These are phyloP conservation scores for Pelagomonas calceolata DNA, from an alignment of 108 stramenopile genomes.

Conservation along the genomic window DNA sequence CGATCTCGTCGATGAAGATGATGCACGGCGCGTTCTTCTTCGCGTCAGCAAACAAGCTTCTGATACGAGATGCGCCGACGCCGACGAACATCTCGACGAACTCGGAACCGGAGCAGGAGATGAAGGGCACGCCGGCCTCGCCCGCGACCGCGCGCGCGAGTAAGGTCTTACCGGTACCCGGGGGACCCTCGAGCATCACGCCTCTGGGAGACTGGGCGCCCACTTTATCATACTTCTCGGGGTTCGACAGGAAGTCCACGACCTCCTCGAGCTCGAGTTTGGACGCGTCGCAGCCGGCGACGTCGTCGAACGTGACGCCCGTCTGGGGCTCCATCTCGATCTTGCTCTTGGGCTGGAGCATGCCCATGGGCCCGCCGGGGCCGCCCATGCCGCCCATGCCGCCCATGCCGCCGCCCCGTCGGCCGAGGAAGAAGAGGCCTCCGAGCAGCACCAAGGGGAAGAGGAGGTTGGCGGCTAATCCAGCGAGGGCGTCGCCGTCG, in stretches of 20 bases:
- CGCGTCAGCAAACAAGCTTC: slow-evolving; percentile 38
- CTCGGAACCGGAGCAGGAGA: slow-evolving; percentile 43
- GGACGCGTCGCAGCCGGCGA: slow-evolving; percentile 85
- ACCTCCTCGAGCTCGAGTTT: slow-evolving; percentile 68
- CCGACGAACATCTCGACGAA: slow-evolving; percentile 55
- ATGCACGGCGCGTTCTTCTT: slow-evolving; percentile 46
- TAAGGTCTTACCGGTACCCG: slow-evolving; percentile 51
- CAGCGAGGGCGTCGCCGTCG: slow-evolving; percentile 48
- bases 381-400: slow-evolving; percentile 53
- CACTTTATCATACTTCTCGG: slow-evolving; percentile 33
- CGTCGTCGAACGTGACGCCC: slow-evolving; percentile 71
- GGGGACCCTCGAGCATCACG: slow-evolving; percentile 49
- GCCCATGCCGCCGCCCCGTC: slow-evolving; percentile 45
- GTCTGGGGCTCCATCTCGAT: slow-evolving; percentile 32
- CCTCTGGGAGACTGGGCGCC: slow-evolving; percentile 55
- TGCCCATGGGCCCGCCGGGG: slow-evolving; percentile 69
- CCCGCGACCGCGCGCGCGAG: slow-evolving; percentile 44
- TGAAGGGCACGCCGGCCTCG: slow-evolving; percentile 47
- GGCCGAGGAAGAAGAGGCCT: slow-evolving; percentile 82
- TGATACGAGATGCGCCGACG: slow-evolving; percentile 43
- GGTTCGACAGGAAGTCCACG: slow-evolving; percentile 45
- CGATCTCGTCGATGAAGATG: slow-evolving; percentile 60
- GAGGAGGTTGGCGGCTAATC: slow-evolving; percentile 63
- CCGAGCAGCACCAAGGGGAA: slow-evolving; percentile 73
- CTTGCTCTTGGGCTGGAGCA: slow-evolving; percentile 77